Conservation (phyloP, 768 basidiomycete genomes). For the Russula sp. region DNA sequence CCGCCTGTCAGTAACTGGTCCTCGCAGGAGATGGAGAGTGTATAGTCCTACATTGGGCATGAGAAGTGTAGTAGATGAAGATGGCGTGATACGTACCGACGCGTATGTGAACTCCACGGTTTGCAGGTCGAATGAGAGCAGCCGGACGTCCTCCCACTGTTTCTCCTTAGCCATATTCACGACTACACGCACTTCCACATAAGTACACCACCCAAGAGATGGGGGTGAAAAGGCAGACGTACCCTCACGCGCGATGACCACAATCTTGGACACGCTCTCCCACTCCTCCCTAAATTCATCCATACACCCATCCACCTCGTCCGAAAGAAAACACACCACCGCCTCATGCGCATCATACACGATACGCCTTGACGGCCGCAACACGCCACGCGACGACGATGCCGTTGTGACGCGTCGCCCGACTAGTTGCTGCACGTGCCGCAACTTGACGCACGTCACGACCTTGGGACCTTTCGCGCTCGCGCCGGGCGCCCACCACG, state of each 20-base stretch:
- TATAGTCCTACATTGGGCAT: constrained; percentile 49
- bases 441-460: constrained; percentile 85
- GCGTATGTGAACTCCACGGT: constrained; percentile 89
- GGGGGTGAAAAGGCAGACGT: constrained; percentile 22
- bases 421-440: constrained; percentile 82
- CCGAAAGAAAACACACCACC: constrained; percentile 82
- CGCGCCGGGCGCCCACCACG: constrained; percentile 68
- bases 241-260: constrained; percentile 89
- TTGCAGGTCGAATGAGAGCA: constrained; percentile 86
- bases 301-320: constrained; percentile 82
- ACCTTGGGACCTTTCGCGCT: constrained; percentile 41
- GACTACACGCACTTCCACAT: constrained; percentile 40
- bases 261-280: constrained; percentile 90
- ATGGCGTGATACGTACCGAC: constrained; percentile 34
- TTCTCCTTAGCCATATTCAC: constrained; percentile 74
- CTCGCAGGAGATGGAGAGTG: constrained; percentile 71
- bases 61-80: neutral
- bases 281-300: constrained; percentile 90
- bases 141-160: constrained; percentile 67
- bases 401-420: constrained; percentile 47
- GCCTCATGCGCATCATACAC: constrained; percentile 87
- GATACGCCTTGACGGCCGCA: constrained; percentile 81
- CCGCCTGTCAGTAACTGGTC: constrained; percentile 63
- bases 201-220: neutral
- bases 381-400: constrained; percentile 53